Evolutionary conservation across 768 basidiomycete genomes (phyloP), one percentile per base, ranked within the genome.

Genomic region (Tephrocybe sp.): DNA sequence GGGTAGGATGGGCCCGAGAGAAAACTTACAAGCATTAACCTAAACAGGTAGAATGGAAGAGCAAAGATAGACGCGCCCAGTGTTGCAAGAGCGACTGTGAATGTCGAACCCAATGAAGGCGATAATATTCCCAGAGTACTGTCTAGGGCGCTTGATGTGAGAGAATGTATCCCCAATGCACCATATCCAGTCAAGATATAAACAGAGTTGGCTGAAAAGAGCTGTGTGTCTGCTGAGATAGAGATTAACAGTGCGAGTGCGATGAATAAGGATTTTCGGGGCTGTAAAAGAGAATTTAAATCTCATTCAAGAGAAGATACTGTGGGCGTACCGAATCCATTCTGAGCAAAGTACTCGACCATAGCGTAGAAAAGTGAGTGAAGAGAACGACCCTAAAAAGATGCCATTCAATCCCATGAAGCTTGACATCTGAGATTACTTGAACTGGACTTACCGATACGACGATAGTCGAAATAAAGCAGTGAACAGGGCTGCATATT

Each of bases 401-500:
- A 38, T 36, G 20, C 45, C n/a, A 33, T 48, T 32, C 58, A 39
- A 38, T 39, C 33, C 26, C 26, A 31, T 30, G 30, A 30, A 20
- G 23, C n/a, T 33, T n/a, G 22, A 13, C 35, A 41, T 33, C 33
- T n/a, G 17, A 39, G 12, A 39, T 44, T n/a, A 30, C 26, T 26
- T 7, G 26, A 26, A 26, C 7, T 26, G 26, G 32, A 60, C 78
- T 45, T 64, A 88, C 89, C 85, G 80, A 52, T 77, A 73, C 1
- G 86, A 77, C 36, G 89, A 76, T 17, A 91, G 69, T 39, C 85
- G 75, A 59, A 80, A 84, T 46, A 92, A 67, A 14, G 87, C 86
- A 2, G 80, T 82, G 61, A 87, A 79, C 35, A 91, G 67, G 43
- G 80, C 78, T 5, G 78, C 80, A 51, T 86, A 81, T 59, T 87